These are phyloP conservation scores for Aphanomyces cochlioides DNA, from an alignment of 352 stramenopile genomes.

Conservation along the genomic window DNA sequence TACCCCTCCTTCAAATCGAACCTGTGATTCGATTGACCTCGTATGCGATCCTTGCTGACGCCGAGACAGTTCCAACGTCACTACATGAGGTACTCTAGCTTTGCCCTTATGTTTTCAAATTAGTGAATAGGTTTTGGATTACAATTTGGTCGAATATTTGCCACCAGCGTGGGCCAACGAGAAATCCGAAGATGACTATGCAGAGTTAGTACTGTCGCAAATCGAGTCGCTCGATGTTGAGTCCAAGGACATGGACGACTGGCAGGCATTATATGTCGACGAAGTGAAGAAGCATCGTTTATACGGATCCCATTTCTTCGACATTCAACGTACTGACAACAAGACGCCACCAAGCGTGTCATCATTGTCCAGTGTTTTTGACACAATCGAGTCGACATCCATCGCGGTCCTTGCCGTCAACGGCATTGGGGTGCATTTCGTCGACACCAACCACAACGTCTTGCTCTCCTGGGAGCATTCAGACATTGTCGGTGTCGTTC, in stretches of 20 bases:
- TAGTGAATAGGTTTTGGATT: conserved; percentile 61
- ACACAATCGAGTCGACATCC: conserved; percentile 62
- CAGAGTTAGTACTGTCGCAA: conserved; percentile 55
- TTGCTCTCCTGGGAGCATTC: conserved; percentile 69
- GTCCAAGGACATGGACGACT: conserved; percentile 33
- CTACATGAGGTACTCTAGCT: conserved; percentile 31
- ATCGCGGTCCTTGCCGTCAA: conserved; percentile 89
- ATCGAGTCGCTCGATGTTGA: conserved; percentile 40
- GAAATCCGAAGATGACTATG: conserved; percentile 79
- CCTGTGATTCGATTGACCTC: conserved; percentile 70
- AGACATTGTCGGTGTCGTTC: conserved; percentile 39
- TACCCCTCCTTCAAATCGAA: conserved; percentile 77
- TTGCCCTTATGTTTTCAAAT: conserved; percentile 23
- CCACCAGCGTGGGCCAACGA: conserved; percentile 65
- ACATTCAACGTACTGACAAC: conserved; percentile 23
- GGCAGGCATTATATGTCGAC: conserved; percentile 85
- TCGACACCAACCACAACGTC: conserved; percentile 53
- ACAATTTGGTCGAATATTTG: conserved; percentile 83
- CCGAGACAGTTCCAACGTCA: conserved; percentile 41
- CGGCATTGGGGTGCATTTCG: conserved; percentile 87
- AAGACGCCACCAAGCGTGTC: conserved; percentile 32
- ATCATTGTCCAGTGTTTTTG: conserved; percentile 33
- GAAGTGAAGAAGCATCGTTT: conserved; percentile 71
- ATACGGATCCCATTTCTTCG: conserved; percentile 88
- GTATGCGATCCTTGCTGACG: conserved; percentile 77